These are phyloP conservation scores for Thelonectria discophora DNA, from an alignment of 2,329 filamentous ascomycete genomes.

Conservation along the genomic window DNA sequence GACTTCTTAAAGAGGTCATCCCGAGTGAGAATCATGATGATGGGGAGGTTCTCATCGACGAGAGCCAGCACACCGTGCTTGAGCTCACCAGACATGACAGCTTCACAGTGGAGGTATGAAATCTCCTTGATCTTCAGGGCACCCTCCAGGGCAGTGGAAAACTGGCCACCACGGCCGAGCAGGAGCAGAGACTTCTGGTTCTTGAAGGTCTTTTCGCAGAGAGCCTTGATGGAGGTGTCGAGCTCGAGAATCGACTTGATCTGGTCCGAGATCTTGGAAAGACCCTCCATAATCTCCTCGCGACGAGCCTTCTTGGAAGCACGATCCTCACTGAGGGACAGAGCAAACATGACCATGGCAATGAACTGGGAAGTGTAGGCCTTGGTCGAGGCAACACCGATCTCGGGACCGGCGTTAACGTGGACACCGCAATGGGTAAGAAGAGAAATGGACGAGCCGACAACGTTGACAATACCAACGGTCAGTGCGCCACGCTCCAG, in stretches of 20 bases:
- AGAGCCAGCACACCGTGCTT: slow-evolving; percentile 98
- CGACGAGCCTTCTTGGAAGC: slow-evolving; percentile 92
- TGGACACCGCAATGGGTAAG: slow-evolving; percentile 99
- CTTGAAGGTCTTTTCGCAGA: slow-evolving; percentile 93
- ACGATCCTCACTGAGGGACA: slow-evolving; percentile 95
- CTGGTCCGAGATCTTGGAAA: slow-evolving; percentile 86
- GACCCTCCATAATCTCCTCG: slow-evolving; percentile 95
- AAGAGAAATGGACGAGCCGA: slow-evolving; percentile 97
- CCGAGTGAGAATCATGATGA: slow-evolving; percentile 99
- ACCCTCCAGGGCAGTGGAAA: slow-evolving; percentile 95
- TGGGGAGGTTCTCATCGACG: slow-evolving; percentile 97
- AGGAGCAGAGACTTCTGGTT: slow-evolving; percentile 96
- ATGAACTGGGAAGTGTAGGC: slow-evolving; percentile 99
- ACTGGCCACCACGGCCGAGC: slow-evolving; percentile 93
- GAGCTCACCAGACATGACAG: slow-evolving; percentile 99
- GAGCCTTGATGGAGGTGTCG: slow-evolving; percentile 91
- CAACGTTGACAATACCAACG: slow-evolving; percentile 97
- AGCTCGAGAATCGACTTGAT: slow-evolving; percentile 92
- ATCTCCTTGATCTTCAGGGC: slow-evolving; percentile 99
- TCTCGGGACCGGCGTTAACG: slow-evolving; percentile 98
- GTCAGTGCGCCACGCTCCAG: slow-evolving; percentile 96
- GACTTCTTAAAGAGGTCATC: slow-evolving; percentile 98
- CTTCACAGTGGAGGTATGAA: slow-evolving; percentile 98
- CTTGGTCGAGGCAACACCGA: slow-evolving; percentile 98
- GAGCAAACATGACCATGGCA: slow-evolving; percentile 99